These are phyloP conservation scores for Plantago coronopus DNA, from an alignment of 305 asterid species.

Conservation along the genomic window DNA sequence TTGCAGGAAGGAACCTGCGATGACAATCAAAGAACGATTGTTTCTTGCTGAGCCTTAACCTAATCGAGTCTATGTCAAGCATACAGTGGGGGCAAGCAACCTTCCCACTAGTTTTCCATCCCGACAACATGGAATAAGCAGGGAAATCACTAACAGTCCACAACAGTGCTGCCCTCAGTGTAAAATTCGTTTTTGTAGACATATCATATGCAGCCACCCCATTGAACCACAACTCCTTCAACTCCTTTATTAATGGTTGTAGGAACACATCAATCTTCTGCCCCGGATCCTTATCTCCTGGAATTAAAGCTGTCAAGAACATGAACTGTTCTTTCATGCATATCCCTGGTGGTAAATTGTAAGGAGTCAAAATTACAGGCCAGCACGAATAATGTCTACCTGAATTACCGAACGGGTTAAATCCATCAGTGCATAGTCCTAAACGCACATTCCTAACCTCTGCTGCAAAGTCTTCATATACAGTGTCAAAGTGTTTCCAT, in stretches of 20 bases:
- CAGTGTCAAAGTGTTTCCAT: not conserved
- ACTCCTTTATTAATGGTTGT: constrained; percentile 5
- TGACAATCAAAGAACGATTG: not conserved
- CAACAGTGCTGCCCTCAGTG: constrained; percentile 2
- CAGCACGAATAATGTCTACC: not conserved
- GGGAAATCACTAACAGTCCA: not conserved
- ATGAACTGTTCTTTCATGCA: not conserved
- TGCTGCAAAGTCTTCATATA: not conserved
- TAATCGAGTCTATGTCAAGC: not conserved
- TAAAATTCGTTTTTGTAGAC: not conserved
- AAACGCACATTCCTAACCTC: not conserved
- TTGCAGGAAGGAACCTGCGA: not conserved
- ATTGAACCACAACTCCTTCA: not conserved
- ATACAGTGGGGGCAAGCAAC: not conserved
- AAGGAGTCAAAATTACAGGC: no score
- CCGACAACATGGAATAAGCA: not conserved
- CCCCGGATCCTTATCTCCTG: not conserved
- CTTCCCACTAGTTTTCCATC: not conserved
- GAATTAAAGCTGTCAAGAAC: not conserved
- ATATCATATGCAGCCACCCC: constrained; percentile 10
- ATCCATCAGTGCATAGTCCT: not conserved
- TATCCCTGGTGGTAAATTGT: not conserved
- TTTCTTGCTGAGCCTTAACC: no score
- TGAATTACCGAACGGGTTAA: not conserved
- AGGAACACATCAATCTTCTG: not conserved